Conservation (phyloP, 148 eudicot genomes). For the Bassia scoparia region DNA sequence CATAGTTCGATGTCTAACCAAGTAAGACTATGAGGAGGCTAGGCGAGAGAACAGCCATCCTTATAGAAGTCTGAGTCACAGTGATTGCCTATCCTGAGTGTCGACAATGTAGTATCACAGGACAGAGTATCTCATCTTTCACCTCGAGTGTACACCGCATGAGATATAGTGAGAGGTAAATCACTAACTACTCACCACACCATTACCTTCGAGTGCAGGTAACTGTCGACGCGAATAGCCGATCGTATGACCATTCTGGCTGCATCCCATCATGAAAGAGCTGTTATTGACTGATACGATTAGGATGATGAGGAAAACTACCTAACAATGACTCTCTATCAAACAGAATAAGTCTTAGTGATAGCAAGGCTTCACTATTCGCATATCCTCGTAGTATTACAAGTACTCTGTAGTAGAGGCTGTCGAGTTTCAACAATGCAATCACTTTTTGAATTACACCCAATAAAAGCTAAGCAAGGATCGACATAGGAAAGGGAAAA, state of each 20-base stretch:
- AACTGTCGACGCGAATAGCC: constrained; percentile 62
- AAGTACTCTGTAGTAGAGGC: background rate
- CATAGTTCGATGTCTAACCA: no score
- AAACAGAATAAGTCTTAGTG: no score
- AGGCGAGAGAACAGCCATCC: no score
- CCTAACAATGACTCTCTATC: background rate
- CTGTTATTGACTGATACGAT: constrained; percentile 41
- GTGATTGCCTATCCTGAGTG: no score
- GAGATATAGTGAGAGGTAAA: background rate
- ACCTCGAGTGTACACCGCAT: background rate
- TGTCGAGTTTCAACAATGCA: background rate
- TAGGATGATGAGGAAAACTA: background rate
- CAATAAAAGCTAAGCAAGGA: no score
- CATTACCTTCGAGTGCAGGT: constrained; percentile 65
- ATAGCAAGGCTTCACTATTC: no score
- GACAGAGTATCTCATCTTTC: no score
- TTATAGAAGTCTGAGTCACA: no score
- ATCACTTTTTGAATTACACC: background rate
- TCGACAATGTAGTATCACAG: background rate
- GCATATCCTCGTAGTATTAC: no score
- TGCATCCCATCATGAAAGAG: constrained; percentile 97
- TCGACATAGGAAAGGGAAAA: no score
- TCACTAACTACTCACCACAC: constrained; percentile 71
- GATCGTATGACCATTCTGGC: constrained; percentile 95
- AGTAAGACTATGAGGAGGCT: no score